These are phyloP conservation scores for Pseudozyma hubeiensis DNA, from an alignment of 1,284 basidiomycete species.

Conservation along the genomic window DNA sequence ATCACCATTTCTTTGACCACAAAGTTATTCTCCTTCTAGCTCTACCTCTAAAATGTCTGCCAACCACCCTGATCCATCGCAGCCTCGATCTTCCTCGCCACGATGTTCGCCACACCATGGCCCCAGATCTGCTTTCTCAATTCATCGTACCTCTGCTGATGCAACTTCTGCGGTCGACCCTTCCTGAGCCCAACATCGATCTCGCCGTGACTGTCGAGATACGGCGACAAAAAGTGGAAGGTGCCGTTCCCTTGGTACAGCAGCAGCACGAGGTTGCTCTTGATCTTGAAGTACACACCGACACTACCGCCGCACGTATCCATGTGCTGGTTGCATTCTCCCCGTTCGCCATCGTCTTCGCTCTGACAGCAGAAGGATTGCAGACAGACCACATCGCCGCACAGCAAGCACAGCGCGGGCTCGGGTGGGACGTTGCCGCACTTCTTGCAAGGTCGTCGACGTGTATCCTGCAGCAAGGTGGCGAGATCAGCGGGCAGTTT, in stretches of 20 bases:
- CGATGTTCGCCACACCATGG: slow-evolving; percentile 88
- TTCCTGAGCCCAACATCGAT: slow-evolving; percentile 89
- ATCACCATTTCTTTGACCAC: too few species aligned
- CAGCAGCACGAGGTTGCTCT: slow-evolving; percentile 91
- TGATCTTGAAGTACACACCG: slow-evolving; percentile 91
- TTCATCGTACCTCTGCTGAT: slow-evolving; percentile 89
- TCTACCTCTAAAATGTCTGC: slow-evolving; percentile 77
- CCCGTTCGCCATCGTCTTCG: slow-evolving; percentile 73
- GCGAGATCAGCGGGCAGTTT: slow-evolving; percentile 85
- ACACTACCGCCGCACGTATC: slow-evolving; percentile 91
- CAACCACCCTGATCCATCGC: slow-evolving; percentile 87
- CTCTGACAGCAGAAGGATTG: slow-evolving; percentile 93
- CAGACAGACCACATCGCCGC: slow-evolving; percentile 88
- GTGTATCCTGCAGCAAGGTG: slow-evolving; percentile 80
- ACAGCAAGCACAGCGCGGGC: slow-evolving; percentile 91
- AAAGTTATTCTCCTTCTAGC: neutral
- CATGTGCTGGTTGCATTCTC: slow-evolving; percentile 94
- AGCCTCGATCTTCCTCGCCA: slow-evolving; percentile 85
- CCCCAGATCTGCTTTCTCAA: slow-evolving; percentile 88
- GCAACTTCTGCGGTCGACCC: slow-evolving; percentile 88
- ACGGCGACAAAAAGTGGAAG: slow-evolving; percentile 84
- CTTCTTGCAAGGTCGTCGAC: slow-evolving; percentile 77
- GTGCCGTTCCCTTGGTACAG: slow-evolving; percentile 89
- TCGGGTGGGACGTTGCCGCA: slow-evolving; percentile 85
- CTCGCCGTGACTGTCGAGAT: slow-evolving; percentile 94